Percentiles rank a stretch among this genome's conserved stretches.
Conservation (phyloP, 164 flowering plant species). For the Dillenia suffruticosa region DNA sequence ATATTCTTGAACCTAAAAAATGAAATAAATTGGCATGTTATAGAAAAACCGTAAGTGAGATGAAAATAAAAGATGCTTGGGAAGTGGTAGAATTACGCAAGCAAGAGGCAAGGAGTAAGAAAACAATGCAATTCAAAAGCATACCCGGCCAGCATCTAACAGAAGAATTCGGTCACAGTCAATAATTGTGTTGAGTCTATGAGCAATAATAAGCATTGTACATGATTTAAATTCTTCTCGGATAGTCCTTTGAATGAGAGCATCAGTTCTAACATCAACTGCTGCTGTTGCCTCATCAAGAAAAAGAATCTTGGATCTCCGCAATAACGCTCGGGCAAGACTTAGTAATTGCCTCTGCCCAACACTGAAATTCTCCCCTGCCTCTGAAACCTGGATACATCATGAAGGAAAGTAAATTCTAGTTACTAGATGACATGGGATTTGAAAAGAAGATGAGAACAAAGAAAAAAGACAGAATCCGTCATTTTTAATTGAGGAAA, state of each 20-base stretch:
- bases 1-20: constrained; percentile 68
- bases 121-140: constrained; percentile 2
- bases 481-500: too few species aligned
- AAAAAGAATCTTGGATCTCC: constrained; percentile 47
- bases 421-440: too few species aligned
- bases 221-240: constrained; percentile 48
- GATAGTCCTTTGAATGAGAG: constrained; percentile 50
- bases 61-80: too few species aligned
- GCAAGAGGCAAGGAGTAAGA: neutral
- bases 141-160: constrained; percentile 81
- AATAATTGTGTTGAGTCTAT: constrained; percentile 46
- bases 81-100: too few species aligned
- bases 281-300: constrained; percentile 68
- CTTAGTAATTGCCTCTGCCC: constrained; percentile 58
- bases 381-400: constrained; percentile 46
- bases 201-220: constrained; percentile 53
- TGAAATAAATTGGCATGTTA: too few species aligned
- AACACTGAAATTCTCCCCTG: constrained; percentile 62
- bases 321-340: constrained; percentile 48
- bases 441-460: too few species aligned
- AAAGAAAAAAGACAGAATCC: too few species aligned
- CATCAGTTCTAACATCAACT: constrained; percentile 52
- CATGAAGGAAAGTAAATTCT: neutral
- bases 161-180: constrained; percentile 51
- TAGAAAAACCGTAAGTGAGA: too few species aligned